Evolutionary conservation across 1,139 yeast species (phyloP).

Genomic region (Spathaspora sp.): DNA sequence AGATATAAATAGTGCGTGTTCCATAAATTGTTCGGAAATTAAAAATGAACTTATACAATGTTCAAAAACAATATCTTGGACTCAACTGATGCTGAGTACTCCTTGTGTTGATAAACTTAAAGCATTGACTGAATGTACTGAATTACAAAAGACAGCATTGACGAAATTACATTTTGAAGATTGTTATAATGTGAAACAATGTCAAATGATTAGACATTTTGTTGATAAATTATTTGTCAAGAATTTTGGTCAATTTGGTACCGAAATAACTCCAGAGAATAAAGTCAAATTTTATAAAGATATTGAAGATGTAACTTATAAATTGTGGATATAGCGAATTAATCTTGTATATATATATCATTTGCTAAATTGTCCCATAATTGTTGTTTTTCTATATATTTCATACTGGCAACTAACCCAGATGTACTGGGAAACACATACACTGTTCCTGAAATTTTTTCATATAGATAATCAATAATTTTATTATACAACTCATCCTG

Average conservation of each 20-base stretch:
- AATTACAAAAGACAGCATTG: slow-evolving; percentile 36
- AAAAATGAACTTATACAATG: slow-evolving; percentile 41
- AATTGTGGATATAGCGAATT: slow-evolving; percentile 32
- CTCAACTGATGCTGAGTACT: slow-evolving; percentile 8
- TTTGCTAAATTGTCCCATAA: slow-evolving; percentile 42
- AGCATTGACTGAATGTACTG: slow-evolving; percentile 30
- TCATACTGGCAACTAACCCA: slow-evolving; percentile 63
- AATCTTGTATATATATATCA: slow-evolving; percentile 1
- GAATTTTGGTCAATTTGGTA: slow-evolving; percentile 42
- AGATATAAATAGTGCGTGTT: slow-evolving; percentile 24
- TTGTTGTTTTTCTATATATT: slow-evolving; percentile 42
- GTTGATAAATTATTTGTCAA: slow-evolving; percentile 38
- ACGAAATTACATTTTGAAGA: slow-evolving; percentile 37
- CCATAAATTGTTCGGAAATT: slow-evolving; percentile 44
- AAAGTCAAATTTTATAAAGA: slow-evolving; percentile 28
- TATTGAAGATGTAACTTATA: slow-evolving; percentile 32
- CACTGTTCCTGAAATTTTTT: slow-evolving; percentile 19
- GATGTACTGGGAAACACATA: slow-evolving; percentile 76
- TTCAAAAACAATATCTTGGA: slow-evolving; percentile 32
- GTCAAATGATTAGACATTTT: slow-evolving; percentile 36
- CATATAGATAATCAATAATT: slow-evolving; percentile 18
- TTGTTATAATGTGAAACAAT: slow-evolving; percentile 39
- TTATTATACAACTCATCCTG: slow-evolving; percentile 16
- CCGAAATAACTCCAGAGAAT: slow-evolving; percentile 25
- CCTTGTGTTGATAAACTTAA: slow-evolving; percentile 33